Conservation (phyloP, 768 basidiomycete genomes). For the Crucibulum laeve region DNA sequence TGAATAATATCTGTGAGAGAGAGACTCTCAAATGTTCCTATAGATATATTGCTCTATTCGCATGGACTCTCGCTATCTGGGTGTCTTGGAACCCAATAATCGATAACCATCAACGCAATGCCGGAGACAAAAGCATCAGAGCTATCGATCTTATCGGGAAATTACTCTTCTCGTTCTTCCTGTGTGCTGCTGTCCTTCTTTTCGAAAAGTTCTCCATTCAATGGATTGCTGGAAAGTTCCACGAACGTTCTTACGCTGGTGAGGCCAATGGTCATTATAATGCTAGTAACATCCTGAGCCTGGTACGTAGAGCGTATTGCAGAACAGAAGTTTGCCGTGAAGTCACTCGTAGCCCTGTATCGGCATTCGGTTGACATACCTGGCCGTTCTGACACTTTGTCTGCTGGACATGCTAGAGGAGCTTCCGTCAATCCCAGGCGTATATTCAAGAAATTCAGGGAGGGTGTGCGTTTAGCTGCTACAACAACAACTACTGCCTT, state of each 20-base stretch:
- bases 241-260: slow-evolving; percentile 71
- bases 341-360: slow-evolving; percentile 70
- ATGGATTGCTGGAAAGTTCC: slow-evolving; percentile 79
- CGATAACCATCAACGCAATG: slow-evolving; percentile 29
- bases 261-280: slow-evolving; percentile 6
- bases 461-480: slow-evolving; percentile 67
- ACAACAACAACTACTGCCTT: slow-evolving; percentile 77
- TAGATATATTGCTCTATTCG: slow-evolving; percentile 61
- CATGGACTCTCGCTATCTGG: slow-evolving; percentile 66
- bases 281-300: neutral
- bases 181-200: slow-evolving; percentile 66
- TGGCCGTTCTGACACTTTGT: slow-evolving; percentile 62
- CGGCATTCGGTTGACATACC: slow-evolving; percentile 71
- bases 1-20: neutral
- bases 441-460: slow-evolving; percentile 66
- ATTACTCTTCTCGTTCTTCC: slow-evolving; percentile 67
- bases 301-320: slow-evolving; percentile 62
- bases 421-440: slow-evolving; percentile 48
- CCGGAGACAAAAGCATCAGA: slow-evolving; percentile 24
- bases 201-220: slow-evolving; percentile 87
- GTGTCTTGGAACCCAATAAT: slow-evolving; percentile 72
- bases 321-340: slow-evolving; percentile 78
- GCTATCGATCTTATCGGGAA: slow-evolving; percentile 55
- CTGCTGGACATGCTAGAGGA: slow-evolving; percentile 28
- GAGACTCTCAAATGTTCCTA: slow-evolving; percentile 1